Conservation (phyloP, 2,329 filamentous ascomycete genomes). For the Colletotrichum sp. region DNA sequence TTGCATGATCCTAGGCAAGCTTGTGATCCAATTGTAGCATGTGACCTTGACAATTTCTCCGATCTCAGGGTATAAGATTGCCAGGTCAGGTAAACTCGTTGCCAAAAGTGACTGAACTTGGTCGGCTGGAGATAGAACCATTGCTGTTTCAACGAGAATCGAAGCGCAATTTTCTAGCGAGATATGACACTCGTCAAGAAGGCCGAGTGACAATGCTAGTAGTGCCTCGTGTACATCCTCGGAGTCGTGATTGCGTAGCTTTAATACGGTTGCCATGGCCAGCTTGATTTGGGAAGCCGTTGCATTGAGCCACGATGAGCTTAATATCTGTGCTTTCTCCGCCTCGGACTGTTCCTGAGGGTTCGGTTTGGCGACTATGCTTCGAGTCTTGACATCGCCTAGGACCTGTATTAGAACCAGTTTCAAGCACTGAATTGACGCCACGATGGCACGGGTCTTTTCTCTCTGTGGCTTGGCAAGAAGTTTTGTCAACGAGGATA, state of each 20-base stretch:
- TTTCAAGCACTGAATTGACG: constrained; percentile 63
- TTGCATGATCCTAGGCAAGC: constrained; percentile 83
- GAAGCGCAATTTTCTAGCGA: constrained; percentile 72
- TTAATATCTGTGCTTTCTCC: constrained; percentile 44
- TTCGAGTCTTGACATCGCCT: constrained; percentile 60
- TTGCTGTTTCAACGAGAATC: constrained; percentile 81
- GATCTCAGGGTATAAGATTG: constrained; percentile 66
- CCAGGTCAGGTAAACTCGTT: constrained; percentile 64
- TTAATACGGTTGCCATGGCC: constrained; percentile 78
- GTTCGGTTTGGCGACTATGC: constrained; percentile 42
- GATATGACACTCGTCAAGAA: constrained; percentile 79
- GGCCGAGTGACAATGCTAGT: constrained; percentile 71
- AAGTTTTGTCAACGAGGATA: constrained; percentile 80
- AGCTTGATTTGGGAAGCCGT: constrained; percentile 83
- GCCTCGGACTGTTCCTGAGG: constrained; percentile 19
- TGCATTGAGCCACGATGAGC: constrained; percentile 74
- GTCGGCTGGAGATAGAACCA: constrained; percentile 67
- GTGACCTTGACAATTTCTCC: constrained; percentile 70
- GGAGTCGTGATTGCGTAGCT: constrained; percentile 74
- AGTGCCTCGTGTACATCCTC: constrained; percentile 72
- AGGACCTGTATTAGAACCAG: constrained; percentile 59
- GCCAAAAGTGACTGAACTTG: constrained; percentile 40
- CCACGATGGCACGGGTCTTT: constrained; percentile 64
- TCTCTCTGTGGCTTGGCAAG: constrained; percentile 70
- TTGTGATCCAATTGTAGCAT: constrained; percentile 81